Base-by-base conservation (phyloP, 257 asterid genomes). In the Jacaranda mimosifolia region DNA sequence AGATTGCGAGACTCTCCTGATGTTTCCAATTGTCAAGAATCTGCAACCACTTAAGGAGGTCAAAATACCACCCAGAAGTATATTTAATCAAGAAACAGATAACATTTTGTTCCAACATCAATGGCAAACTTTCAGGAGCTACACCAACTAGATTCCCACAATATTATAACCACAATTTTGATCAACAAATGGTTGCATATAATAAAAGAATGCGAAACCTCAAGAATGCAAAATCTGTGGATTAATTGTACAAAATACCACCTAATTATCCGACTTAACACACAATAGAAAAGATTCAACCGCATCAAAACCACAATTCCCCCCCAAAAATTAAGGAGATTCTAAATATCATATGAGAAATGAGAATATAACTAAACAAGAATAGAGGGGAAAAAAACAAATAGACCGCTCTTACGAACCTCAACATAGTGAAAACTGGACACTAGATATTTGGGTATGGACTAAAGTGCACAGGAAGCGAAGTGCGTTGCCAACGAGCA, bases 341-440 rank as follows among this genome's bases (percentile, higher is more conserved):
- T 26, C 52, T 10, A 38, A 17, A 26, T 26, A 26, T 26, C 32
- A 26, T 26, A 26, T 26, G 32, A 26, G 32, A 26, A 26, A 78
- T 53, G 42, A 11, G n/a, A 63, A 42, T 42, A 71, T 19, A 69
- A 63, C 7, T 3, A 14, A 69, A 59, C 19, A 38, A 74, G 21
- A 13, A 38, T 7, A 36, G 18, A 6, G 14, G 36, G n/a, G 2
- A 18, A 3, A 3, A 72, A 39, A n/a, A 46, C 32, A 60, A 46
- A 76, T 19, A 72, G 58, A 14, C n/a, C 17, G 39, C 35, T 26
- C n/a, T 38, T 8, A 73, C 83, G 70, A 69, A 87, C 91, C 88
- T 87, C 73, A 77, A 83, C 91, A 87, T 85, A 85, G 79, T 75
- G 82, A 78, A 79, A 78, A 60, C 49, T 46, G 80, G 73, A 17